Conservation (phyloP, 2,329 filamentous ascomycete genomes). For the Rhynchosporium secalis region DNA sequence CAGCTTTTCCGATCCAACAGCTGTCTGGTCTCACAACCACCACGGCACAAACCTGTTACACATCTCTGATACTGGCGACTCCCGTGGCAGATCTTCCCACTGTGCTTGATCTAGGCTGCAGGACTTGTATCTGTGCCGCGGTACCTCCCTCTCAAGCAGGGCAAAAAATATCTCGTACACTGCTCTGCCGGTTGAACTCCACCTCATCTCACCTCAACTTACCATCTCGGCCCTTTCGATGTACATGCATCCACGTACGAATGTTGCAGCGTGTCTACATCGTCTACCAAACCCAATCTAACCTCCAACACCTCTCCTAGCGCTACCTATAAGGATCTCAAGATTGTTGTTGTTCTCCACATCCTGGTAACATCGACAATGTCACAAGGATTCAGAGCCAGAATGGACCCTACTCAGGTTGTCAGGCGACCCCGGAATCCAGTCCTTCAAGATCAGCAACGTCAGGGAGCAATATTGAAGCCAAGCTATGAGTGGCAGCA, state of each 20-base stretch:
- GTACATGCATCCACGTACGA: neutral
- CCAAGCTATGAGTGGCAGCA: slow-evolving; percentile 38
- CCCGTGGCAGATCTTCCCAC: neutral
- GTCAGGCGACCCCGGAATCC: neutral
- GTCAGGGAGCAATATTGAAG: slow-evolving; percentile 3
- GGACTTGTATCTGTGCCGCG: neutral
- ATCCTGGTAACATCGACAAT: neutral
- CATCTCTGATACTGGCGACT: neutral
- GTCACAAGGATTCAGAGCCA: neutral
- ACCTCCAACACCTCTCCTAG: neutral
- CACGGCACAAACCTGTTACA: neutral
- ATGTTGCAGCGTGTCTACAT: no score
- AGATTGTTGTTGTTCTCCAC: neutral
- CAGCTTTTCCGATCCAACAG: neutral
- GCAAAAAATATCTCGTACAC: neutral
- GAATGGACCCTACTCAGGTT: neutral
- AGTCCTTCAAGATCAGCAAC: neutral
- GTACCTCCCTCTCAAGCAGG: neutral
- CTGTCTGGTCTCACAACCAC: neutral
- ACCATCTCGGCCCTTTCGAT: neutral
- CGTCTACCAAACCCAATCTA: neutral
- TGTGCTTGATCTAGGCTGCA: neutral
- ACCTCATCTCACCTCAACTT: neutral
- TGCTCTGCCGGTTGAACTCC: neutral
- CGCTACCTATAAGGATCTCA: neutral